Evolutionary conservation across 495 filamentous ascomycete species (phyloP), one percentile per base, ranked within the genome.

Genomic region (Lentithecium fluviatile): DNA sequence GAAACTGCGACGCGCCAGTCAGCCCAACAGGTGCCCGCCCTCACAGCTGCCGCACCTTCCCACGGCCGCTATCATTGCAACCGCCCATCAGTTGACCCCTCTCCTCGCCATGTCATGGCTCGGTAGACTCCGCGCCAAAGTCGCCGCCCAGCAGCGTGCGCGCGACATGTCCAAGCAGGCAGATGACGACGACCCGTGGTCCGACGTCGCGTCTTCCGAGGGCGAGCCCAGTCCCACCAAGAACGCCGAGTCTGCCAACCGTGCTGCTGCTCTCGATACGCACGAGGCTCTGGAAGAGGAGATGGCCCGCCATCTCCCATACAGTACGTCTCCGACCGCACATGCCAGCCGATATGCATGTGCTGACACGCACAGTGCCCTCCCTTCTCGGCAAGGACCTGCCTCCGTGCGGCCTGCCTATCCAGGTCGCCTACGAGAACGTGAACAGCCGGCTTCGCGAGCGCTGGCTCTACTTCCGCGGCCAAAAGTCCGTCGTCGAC

Each of bases 381-480:
- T 11, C 54, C 20, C 51, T 67, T 8, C 63, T 67, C 45, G 48
- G 42, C 12, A 53, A 11, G 3, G 49, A 40, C 13, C 64, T 62
- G 23, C 64, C 64, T 17, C 64, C 64, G 6, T 58, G 53, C 26
- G 50, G 51, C 34, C 20, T 37, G 6, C 54, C 56, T 8, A 13
- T 51, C 21, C 64, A 67, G 29, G 47, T 67, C 24, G 64, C 59
- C 46, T 67, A 67, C 50, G 54, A 58, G 47, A 60, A 47, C 32
- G 53, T 67, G 25, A 50, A 47, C 36, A 23, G 1, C 20, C 29
- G 45, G 10, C 64, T 67, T 15, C 64, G 64, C 8, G 13, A 48
- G 13, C 53, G 26, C 20, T 67, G 64, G 64, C 46, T 63, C 17
- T 19, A 49, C 24, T 7, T 40, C 20, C 49, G 45, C 34, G 64